Evolutionary conservation across 2,329 filamentous ascomycete species (phyloP), one percentile per base, ranked within the genome.

Genomic region (Fusarium sp.): DNA sequence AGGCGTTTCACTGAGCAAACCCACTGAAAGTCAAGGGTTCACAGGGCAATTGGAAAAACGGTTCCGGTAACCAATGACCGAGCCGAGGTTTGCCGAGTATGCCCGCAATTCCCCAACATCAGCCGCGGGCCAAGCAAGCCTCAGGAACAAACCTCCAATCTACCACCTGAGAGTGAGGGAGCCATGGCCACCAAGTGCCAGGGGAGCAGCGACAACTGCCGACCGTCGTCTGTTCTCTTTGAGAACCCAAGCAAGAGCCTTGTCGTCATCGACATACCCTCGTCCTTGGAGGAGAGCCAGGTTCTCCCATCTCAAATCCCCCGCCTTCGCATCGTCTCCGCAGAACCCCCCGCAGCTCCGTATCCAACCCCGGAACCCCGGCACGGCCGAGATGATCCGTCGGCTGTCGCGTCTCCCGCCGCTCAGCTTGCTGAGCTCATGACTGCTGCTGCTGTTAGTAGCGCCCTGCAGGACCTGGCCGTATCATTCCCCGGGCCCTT

Each of bases 231-330:
- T 16, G 62, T 80, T 23, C 74, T 82, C 56, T 81, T 75, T 63
- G 72, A 76, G 53, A 78, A 64, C 67, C 38, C 50, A 5, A 75
- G 79, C 70, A 74, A 79, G 53, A 82, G 84, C 49, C 78, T 90
- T 58, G 81, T 87, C 20, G 77, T 93, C 25, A 77, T 93, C 56
- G 91, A 94, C 73, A 86, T 93, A 49, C 91, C 91, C 23, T 81
- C 83, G 16, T 92, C 91, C 2, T 86, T 93, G 38, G 89, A 91
- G 69, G 83, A 87, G 64, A 87, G 87, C 16, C 91, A 93, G 78
- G 83, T 84, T 33, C 79, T 80, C 11, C 75, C 79, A 6, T 79
- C 78, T 29, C 72, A 81, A 33, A 64, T 71, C 20, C 77, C 79
- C 58, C 64, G 68, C 53, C 79, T 81, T 55, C 81, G 81, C 61